Evolutionary conservation across 1,139 yeast species (phyloP), one percentile per base, ranked within the genome.

Genomic region (Diutina scorzettiae): DNA sequence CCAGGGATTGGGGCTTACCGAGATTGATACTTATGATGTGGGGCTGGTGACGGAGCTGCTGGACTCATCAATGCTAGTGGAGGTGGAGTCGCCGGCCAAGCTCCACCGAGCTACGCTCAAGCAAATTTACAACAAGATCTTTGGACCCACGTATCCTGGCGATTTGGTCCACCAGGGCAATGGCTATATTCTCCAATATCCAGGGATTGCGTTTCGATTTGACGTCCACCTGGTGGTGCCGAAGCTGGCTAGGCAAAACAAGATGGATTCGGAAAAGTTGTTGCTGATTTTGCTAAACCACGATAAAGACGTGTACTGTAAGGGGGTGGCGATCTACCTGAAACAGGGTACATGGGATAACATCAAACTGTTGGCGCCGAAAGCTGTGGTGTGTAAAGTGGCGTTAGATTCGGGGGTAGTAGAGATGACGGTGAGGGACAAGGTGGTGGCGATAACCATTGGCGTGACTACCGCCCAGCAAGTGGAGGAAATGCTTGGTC

Each of bases 81-180:
- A n/a, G 5, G 6, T 5, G 4, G 25, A 19, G n/a, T 18, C 20
- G 20, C 33, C 33, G 19, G 17, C 6, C 20, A 16, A 23, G 20
- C 39, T 19, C 24, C 39, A 44, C 43, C 48, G 48, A 6, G 48
- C 51, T 2, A 60, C 56, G 30, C 61, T 73, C 45, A 68, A 66
- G 42, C 56, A 61, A 27, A 63, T 77, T 6, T 78, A 78, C 54
- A 75, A 76, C 50, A 71, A 68, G 50, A 61, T 69, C 2, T 74
- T 78, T 54, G 84, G 84, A 0, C 82, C 82, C 2, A 77, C 83
- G 0, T 74, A 72, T 46, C 80, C 81, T 0, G 83, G 83, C 0
- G 56, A 50, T 41, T 48, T 63, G 16, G 47, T 50, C 32, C 31
- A 29, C 11, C 43, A 47, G 3, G 42, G 45, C 9, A 43, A 44